These are phyloP conservation scores for Arthrobotrys musiformis DNA, from an alignment of 2,329 filamentous ascomycete species.

Conservation along the genomic window DNA sequence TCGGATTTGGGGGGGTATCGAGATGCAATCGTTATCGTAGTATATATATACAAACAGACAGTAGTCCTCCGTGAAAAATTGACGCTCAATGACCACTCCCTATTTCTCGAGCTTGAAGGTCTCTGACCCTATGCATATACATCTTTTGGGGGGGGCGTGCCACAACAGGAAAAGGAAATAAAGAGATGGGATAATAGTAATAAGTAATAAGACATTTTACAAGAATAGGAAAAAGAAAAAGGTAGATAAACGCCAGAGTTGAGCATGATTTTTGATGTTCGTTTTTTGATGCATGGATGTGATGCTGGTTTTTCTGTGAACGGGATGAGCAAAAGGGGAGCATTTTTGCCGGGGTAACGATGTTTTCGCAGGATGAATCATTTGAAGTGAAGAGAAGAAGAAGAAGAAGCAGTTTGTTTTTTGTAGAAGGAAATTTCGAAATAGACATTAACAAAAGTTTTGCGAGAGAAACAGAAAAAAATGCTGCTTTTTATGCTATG, in stretches of 20 bases:
- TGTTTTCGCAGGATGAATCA: too few relatives aligned
- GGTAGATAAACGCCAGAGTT: slow-evolving; percentile 35
- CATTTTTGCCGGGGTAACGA: too few relatives aligned
- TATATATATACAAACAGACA: slow-evolving; percentile 15
- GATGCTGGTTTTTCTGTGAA: slow-evolving; percentile 6
- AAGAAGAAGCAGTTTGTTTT: neutral
- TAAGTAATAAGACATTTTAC: slow-evolving; percentile 5
- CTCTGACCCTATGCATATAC: slow-evolving; percentile 30
- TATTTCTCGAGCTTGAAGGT: slow-evolving; percentile 7
- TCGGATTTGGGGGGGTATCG: slow-evolving; percentile 41
- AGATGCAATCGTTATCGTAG: slow-evolving; percentile 19
- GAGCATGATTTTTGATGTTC: slow-evolving; percentile 26
- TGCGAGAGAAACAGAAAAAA: neutral
- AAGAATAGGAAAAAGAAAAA: neutral
- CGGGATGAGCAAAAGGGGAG: neutral
- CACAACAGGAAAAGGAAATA: slow-evolving; percentile 14
- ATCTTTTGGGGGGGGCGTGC: neutral
- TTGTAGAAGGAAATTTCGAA: slow-evolving; percentile 8
- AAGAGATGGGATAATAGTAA: neutral
- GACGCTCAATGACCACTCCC: neutral
- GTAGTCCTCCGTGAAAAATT: neutral
- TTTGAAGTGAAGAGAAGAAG: too few relatives aligned
- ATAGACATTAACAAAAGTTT: slow-evolving; percentile 27
- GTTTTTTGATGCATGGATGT: slow-evolving; percentile 11
- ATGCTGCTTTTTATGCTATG: slow-evolving; percentile 35